phyloP scores from a whole-genome alignment of 2,329 filamentous ascomycete genomes.

The Periglandula ipomoeae region DNA sequence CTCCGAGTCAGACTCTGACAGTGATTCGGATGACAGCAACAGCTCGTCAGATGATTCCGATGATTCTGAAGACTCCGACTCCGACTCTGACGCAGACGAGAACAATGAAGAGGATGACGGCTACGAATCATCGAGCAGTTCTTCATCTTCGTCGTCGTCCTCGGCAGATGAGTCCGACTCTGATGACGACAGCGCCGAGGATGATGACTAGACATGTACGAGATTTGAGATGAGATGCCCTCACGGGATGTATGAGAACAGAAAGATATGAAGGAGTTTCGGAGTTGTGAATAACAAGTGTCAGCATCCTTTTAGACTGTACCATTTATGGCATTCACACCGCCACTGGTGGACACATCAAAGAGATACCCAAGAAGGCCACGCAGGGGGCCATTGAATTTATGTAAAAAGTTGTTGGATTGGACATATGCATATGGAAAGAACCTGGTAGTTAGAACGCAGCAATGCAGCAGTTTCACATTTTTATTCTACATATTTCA shows the following conservation, averaged over 20 bases:
- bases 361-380: slow-evolving; percentile 8
- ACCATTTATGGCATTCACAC: slow-evolving; percentile 7
- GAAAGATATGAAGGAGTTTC: background rate
- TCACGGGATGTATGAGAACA: slow-evolving; percentile 5
- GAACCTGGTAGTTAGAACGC: background rate
- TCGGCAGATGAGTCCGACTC: slow-evolving; percentile 26
- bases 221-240: background rate
- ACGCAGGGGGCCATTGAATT: slow-evolving; percentile 4
- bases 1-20: slow-evolving; percentile 22
- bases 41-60: slow-evolving; percentile 30
- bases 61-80: slow-evolving; percentile 18
- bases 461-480: background rate
- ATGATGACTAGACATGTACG: slow-evolving; percentile 5
- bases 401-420: background rate
- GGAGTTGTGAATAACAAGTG: background rate
- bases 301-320: slow-evolving; percentile 8
- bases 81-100: slow-evolving; percentile 15
- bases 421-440: background rate
- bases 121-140: slow-evolving; percentile 30
- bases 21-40: slow-evolving; percentile 23
- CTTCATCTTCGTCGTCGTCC: slow-evolving; percentile 31
- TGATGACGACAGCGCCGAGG: slow-evolving; percentile 16
- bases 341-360: slow-evolving; percentile 5
- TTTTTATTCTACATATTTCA: background rate
- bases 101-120: slow-evolving; percentile 10